A percentile compares a stretch with the other conserved stretches of the same genome.
These are phyloP conservation scores for Leptographium lundbergii DNA, from an alignment of 2,329 filamentous ascomycete species.

Conservation along the genomic window DNA sequence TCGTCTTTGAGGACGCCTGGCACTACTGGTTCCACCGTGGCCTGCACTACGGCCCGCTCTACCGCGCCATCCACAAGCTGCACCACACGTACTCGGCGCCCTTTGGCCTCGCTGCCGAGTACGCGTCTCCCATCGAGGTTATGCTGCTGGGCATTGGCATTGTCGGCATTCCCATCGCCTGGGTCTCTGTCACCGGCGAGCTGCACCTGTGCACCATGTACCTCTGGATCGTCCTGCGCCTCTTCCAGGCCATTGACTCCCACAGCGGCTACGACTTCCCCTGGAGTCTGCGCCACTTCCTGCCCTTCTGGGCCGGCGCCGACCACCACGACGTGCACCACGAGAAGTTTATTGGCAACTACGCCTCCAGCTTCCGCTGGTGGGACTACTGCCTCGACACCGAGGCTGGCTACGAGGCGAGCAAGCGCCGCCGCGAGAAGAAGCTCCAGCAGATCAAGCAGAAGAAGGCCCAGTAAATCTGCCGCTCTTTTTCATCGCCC, in stretches of 20 bases:
- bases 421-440: conserved; percentile 69
- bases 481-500: background rate
- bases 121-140: conserved; percentile 93
- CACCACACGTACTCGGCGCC: conserved; percentile 98
- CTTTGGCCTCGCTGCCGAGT: conserved; percentile 92
- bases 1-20: conserved; percentile 92
- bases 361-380: conserved; percentile 95
- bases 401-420: conserved; percentile 78
- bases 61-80: conserved; percentile 96
- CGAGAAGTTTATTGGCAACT: conserved; percentile 98
- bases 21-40: conserved; percentile 94
- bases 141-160: conserved; percentile 87
- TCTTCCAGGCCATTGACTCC: conserved; percentile 96
- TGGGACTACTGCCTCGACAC: conserved; percentile 95
- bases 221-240: conserved; percentile 79
- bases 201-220: conserved; percentile 98
- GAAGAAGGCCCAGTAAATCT: conserved; percentile 52
- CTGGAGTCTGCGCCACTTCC: conserved; percentile 81
- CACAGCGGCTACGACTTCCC: conserved; percentile 98
- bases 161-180: conserved; percentile 70
- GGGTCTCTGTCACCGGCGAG: conserved; percentile 71
- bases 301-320: conserved; percentile 96
- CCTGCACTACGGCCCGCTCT: conserved; percentile 88
- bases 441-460: conserved; percentile 53
- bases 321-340: conserved; percentile 96